Evolutionary conservation across 805 yeast species (phyloP).

Genomic region (Cyberlindnera veronae): DNA sequence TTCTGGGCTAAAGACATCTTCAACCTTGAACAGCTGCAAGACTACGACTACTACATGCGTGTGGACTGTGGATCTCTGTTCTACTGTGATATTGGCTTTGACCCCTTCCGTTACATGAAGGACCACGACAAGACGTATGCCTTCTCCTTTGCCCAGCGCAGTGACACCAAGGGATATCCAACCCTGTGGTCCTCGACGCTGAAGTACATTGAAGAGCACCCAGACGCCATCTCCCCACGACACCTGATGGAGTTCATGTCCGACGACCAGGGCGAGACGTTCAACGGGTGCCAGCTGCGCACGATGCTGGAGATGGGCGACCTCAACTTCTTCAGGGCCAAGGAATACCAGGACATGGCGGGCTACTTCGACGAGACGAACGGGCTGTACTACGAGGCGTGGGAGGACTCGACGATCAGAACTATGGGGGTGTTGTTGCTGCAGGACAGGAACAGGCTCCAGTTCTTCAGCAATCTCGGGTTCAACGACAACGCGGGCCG

Average conservation of each 20-base stretch:
- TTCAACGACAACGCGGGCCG: conserved; percentile 63
- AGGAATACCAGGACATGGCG: conserved; percentile 65
- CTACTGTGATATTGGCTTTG: conserved; percentile 46
- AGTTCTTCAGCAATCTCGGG: conserved; percentile 78
- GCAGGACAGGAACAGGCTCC: conserved; percentile 58
- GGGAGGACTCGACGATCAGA: conserved; percentile 92
- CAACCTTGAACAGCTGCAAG: conserved; percentile 38
- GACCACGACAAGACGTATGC: conserved; percentile 55
- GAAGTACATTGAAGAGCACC: conserved; percentile 57
- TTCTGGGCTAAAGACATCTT: conserved; percentile 45
- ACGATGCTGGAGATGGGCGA: conserved; percentile 80
- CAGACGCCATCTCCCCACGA: conserved; percentile 54
- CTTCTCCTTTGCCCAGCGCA: conserved; percentile 61
- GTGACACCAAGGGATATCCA: conserved; percentile 65
- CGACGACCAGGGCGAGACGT: conserved; percentile 63
- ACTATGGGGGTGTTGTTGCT: conserved; percentile 77
- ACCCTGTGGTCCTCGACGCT: conserved; percentile 74
- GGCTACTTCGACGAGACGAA: conserved; percentile 66
- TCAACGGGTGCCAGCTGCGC: conserved; percentile 88
- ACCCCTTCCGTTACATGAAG: conserved; percentile 48
- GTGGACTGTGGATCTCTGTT: conserved; percentile 44
- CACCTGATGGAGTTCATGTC: conserved; percentile 70
- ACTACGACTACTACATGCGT: conserved; percentile 51
- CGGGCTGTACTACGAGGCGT: conserved; percentile 84
- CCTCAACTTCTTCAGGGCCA: conserved; percentile 68